Percentiles rank a stretch among this genome's conserved stretches.
phyloP scores from a whole-genome alignment of 2,329 filamentous ascomycete genomes.

The Aureobasidium zeae region DNA sequence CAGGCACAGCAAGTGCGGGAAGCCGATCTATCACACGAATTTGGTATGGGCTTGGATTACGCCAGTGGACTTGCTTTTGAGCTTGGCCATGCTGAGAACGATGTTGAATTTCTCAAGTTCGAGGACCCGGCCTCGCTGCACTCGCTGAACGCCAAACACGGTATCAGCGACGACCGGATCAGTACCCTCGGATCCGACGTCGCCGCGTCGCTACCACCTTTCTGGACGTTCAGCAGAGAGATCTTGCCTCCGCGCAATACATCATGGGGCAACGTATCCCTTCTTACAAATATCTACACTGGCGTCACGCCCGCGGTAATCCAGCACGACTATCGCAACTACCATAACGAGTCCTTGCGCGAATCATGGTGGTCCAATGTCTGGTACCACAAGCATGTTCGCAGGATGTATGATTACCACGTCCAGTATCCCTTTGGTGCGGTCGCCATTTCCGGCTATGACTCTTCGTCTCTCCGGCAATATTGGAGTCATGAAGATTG shows the following conservation, averaged over 20 bases:
- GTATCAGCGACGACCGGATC: constrained; percentile 17
- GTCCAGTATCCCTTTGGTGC: constrained; percentile 19
- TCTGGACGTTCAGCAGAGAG: constrained; percentile 18
- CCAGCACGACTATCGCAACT: constrained; percentile 10
- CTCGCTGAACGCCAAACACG: constrained; percentile 16
- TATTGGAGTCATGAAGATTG: constrained; percentile 14
- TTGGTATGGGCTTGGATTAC: constrained; percentile 26
- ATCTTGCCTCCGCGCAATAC: constrained; percentile 11
- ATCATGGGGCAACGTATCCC: constrained; percentile 16
- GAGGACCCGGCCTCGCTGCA: constrained; percentile 17
- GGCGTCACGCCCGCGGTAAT: constrained; percentile 17
- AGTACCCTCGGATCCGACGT: constrained; percentile 21
- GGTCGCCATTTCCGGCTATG: constrained; percentile 31
- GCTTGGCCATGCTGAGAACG: constrained; percentile 23
- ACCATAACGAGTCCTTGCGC: constrained; percentile 1
- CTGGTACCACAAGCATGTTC: constrained; percentile 18
- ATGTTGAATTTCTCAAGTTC: constrained; percentile 23
- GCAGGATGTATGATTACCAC: constrained; percentile 17
- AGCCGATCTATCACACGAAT: constrained; percentile 29
- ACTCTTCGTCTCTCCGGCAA: constrained; percentile 25
- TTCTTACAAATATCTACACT: constrained; percentile 18
- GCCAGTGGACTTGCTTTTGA: constrained; percentile 22
- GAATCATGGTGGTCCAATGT: constrained; percentile 16
- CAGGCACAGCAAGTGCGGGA: constrained; percentile 7
- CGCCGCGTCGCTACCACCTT: constrained; percentile 15